phyloP scores from a whole-genome alignment of 495 filamentous ascomycete species.

The Aspergillus funiculosus region DNA sequence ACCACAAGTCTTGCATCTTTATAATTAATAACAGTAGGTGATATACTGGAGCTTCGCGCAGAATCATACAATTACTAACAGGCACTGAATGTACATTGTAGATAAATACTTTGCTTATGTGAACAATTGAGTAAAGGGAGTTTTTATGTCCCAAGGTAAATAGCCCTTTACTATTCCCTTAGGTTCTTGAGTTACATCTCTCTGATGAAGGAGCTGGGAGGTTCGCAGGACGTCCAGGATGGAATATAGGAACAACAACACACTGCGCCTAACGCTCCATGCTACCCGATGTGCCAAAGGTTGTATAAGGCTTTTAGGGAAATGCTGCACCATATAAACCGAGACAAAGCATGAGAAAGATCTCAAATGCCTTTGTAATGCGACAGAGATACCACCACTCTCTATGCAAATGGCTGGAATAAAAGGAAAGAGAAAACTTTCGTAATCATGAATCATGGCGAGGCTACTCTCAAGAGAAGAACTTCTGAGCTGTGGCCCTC shows the following conservation, averaged over 20 bases:
- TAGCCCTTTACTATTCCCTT: not conserved
- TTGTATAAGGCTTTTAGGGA: constrained; percentile 6
- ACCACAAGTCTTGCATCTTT: too few species aligned
- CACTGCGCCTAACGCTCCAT: constrained; percentile 12
- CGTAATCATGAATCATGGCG: constrained; percentile 32
- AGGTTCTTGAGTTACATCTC: not conserved
- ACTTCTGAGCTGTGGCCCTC: constrained; percentile 82
- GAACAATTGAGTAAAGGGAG: too few species aligned
- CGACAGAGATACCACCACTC: constrained; percentile 1
- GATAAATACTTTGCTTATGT: not conserved
- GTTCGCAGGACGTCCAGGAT: not conserved
- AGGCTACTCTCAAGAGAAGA: constrained; percentile 53
- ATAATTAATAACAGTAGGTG: not conserved
- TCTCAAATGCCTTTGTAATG: not conserved
- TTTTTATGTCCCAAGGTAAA: too few species aligned
- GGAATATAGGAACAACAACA: constrained; percentile 4
- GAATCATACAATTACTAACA: not conserved
- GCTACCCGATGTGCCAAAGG: constrained; percentile 14
- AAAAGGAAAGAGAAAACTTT: constrained; percentile 15
- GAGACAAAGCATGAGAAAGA: not conserved
- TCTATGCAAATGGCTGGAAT: constrained; percentile 11
- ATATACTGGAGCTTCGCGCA: not conserved
- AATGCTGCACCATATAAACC: constrained; percentile 3
- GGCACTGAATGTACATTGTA: not conserved
- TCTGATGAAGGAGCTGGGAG: not conserved